Base-by-base conservation (phyloP, 768 basidiomycete species). In the Rhodotorula babjevae region DNA sequence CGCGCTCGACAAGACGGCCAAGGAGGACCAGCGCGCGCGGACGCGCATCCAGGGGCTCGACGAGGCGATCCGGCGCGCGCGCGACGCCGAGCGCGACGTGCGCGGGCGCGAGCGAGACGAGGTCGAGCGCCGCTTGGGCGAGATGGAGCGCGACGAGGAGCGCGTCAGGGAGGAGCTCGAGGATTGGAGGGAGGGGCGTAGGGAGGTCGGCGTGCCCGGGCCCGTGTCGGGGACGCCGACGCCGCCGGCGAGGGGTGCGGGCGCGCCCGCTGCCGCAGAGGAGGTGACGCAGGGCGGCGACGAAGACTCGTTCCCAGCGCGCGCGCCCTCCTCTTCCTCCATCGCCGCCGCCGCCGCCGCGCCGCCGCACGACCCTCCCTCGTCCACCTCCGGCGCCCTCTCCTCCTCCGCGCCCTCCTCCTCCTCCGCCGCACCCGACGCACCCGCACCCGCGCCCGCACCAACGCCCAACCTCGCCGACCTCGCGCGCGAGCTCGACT, bases 21-120 rank as follows among this genome's bases (percentile, higher is more conserved):
- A 76, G 59, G 74, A 76, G 65, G 74, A 76, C 63, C 74, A 76
- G 60, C 68, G 74, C 33, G 71, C 71, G 47, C 46, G 74, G 59
- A 67, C 65, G 27, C 40, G 74, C 62, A 72, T 76, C 64, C 71
- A 63, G 15, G 29, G 52, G 2, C 52, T 76, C 29, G 74, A 76
- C 44, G 74, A 76, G 58, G 68, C 61, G 29, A 72, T 76, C 21
- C 33, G 74, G 29, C 57, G 49, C 15, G 74, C 74, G 25, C 8
- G 29, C 9, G 63, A 69, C 25, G 68, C 18, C 19, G 74, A 69
- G 55, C 4, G 12, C 3, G 44, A 61, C 29, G 49, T 62, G 57
- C 31, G 67, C 27, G 63, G 56, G 14, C 31, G 31, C 31, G 74
- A 72, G 65, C 61, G 29, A 52, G 53, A 67, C 18, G 60, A 36